Evolutionary conservation across 2,329 filamentous ascomycete genomes (phyloP).

Genomic region (Sporothrix curviconia): DNA sequence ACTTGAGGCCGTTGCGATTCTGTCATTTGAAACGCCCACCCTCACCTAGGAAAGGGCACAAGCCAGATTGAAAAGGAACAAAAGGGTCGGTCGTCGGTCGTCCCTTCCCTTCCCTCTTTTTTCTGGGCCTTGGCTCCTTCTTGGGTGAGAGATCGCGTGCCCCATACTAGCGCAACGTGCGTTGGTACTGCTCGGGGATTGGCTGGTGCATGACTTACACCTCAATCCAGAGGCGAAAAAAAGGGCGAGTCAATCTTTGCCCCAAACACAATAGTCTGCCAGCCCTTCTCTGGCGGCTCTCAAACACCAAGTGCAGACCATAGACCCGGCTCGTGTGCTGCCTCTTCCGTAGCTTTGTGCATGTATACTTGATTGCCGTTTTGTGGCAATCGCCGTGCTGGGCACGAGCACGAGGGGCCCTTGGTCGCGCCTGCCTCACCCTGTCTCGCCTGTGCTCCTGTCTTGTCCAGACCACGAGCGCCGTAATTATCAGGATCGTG

Average conservation of each 20-base stretch:
- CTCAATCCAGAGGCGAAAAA: neutral
- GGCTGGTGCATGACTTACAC: conserved; percentile 14
- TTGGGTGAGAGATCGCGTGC: conserved; percentile 19
- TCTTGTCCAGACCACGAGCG: neutral
- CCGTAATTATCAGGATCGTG: neutral
- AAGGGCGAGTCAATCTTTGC: neutral
- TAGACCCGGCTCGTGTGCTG: conserved; percentile 5
- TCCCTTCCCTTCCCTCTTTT: neutral
- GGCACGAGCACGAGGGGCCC: conserved; percentile 16
- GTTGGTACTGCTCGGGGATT: conserved; percentile 15
- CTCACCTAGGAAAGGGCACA: neutral
- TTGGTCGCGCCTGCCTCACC: neutral
- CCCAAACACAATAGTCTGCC: conserved; percentile 2
- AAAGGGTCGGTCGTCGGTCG: neutral
- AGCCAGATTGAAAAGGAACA: neutral
- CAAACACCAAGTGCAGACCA: no score
- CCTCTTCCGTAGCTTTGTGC: no score
- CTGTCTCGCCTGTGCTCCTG: neutral
- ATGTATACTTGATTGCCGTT: no score
- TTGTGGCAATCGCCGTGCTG: conserved; percentile 8
- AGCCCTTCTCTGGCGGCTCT: neutral
- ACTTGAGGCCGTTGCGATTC: no score
- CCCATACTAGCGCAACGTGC: conserved; percentile 19
- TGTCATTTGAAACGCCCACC: neutral
- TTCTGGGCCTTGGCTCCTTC: conserved; percentile 2